Percentiles rank a stretch among this genome's conserved stretches.
Conservation (phyloP, 225 moss, liverwort and hornwort species). For the Physcomitrellopsis africana region DNA sequence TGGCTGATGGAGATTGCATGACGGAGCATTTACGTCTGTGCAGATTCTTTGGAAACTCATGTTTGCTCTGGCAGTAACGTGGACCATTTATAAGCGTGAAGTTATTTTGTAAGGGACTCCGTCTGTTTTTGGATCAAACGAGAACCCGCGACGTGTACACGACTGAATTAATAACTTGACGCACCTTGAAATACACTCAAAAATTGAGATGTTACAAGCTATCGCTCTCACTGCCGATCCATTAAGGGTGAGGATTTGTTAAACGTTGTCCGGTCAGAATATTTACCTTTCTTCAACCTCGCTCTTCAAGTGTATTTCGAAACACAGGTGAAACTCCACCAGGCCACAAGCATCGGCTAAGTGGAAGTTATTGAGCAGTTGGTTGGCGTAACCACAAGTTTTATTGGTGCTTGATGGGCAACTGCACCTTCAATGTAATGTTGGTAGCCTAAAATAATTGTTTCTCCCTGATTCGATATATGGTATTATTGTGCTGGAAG, state of each 20-base stretch:
- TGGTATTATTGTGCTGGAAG: background rate
- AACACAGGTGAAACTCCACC: background rate
- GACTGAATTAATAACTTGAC: background rate
- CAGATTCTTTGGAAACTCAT: background rate
- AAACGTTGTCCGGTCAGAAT: background rate
- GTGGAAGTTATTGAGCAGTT: background rate
- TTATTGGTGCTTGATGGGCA: background rate
- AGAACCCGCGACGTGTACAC: background rate
- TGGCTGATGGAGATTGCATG: background rate
- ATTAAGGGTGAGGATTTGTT: no score
- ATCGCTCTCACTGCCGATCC: background rate
- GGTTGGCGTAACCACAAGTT: conserved; percentile 14
- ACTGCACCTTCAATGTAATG: conserved; percentile 14
- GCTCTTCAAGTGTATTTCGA: conserved; percentile 11
- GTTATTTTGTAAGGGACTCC: background rate
- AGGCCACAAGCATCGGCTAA: background rate
- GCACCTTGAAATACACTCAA: no score
- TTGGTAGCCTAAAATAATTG: background rate
- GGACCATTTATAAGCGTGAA: background rate
- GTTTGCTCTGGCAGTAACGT: background rate
- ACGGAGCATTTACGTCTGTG: background rate
- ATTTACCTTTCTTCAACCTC: background rate
- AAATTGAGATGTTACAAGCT: no score
- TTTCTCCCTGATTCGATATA: background rate
- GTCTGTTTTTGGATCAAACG: background rate